Evolutionary conservation across 2,329 filamentous ascomycete species (phyloP).

Genomic region (Alternaria tenuissima): DNA sequence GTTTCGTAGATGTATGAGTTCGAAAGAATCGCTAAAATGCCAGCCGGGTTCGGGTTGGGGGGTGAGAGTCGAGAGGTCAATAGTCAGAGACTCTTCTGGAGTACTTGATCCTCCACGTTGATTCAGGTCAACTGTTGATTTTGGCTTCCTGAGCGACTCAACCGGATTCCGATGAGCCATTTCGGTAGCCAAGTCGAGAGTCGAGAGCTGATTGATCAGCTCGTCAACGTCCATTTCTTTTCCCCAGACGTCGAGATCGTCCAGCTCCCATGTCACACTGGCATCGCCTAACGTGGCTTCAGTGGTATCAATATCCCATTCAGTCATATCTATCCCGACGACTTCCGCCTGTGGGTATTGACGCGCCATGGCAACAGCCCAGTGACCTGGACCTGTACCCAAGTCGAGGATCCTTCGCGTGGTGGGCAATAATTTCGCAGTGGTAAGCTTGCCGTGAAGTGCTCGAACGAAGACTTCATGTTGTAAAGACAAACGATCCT

Average conservation of each 20-base stretch:
- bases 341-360: conserved; percentile 56
- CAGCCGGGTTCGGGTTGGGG: conserved; percentile 47
- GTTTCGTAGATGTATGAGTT: conserved; percentile 59
- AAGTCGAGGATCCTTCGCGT: conserved; percentile 50
- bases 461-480: conserved; percentile 67
- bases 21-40: conserved; percentile 59
- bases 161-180: conserved; percentile 32
- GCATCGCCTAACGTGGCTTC: conserved; percentile 45
- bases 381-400: conserved; percentile 60
- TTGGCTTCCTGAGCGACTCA: conserved; percentile 20
- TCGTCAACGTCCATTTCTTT: conserved; percentile 39
- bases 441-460: conserved; percentile 48
- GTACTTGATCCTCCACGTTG: conserved; percentile 20
- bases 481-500: conserved; percentile 67
- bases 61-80: conserved; percentile 33
- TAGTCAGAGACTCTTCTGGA: conserved; percentile 30
- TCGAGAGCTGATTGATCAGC: conserved; percentile 30
- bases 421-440: conserved; percentile 38
- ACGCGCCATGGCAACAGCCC: conserved; percentile 58
- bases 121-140: conserved; percentile 3
- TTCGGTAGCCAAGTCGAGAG: conserved; percentile 36
- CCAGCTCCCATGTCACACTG: conserved; percentile 48
- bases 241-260: conserved; percentile 49
- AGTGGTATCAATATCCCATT: conserved; percentile 61
- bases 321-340: conserved; percentile 59